A percentile compares a stretch with the other conserved stretches of the same genome.
phyloP scores from a whole-genome alignment of 2,329 filamentous ascomycete species.

The Lasiodiplodia citricola region DNA sequence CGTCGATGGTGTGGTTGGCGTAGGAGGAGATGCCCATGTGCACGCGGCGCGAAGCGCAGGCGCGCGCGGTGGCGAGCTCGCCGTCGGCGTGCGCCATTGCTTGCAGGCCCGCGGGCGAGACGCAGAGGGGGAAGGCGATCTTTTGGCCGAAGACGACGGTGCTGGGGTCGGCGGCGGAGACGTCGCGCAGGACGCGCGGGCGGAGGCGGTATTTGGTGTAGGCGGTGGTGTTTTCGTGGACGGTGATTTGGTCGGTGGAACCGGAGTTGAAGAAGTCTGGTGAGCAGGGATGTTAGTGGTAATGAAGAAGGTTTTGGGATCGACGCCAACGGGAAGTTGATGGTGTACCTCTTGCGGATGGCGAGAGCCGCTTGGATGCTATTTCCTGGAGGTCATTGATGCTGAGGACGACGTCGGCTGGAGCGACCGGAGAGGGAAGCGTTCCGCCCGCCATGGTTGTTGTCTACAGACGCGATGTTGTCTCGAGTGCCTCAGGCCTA shows the following conservation, averaged over 20 bases:
- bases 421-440: not conserved
- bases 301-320: not conserved
- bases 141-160: slow-evolving; percentile 40
- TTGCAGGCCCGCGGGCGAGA: slow-evolving; percentile 50
- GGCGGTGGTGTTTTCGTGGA: slow-evolving; percentile 38
- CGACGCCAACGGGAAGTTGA: not conserved
- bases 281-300: not conserved
- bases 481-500: not conserved
- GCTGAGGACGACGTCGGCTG: slow-evolving; percentile 33
- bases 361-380: slow-evolving; percentile 31
- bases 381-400: slow-evolving; percentile 44
- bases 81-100: slow-evolving; percentile 52
- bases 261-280: slow-evolving; percentile 38
- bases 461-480: not conserved
- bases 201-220: slow-evolving; percentile 40
- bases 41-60: slow-evolving; percentile 44
- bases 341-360: slow-evolving; percentile 25
- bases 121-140: slow-evolving; percentile 46
- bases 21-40: slow-evolving; percentile 47
- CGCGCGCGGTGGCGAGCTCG: slow-evolving; percentile 49
- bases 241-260: slow-evolving; percentile 33
- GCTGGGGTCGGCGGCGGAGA: slow-evolving; percentile 44
- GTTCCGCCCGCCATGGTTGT: not conserved
- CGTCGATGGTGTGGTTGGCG: slow-evolving; percentile 48
- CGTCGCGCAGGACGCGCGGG: slow-evolving; percentile 46